Evolutionary conservation across 257 asterid genomes (phyloP), one percentile per base, ranked within the genome.

Genomic region (Plantago ovata): DNA sequence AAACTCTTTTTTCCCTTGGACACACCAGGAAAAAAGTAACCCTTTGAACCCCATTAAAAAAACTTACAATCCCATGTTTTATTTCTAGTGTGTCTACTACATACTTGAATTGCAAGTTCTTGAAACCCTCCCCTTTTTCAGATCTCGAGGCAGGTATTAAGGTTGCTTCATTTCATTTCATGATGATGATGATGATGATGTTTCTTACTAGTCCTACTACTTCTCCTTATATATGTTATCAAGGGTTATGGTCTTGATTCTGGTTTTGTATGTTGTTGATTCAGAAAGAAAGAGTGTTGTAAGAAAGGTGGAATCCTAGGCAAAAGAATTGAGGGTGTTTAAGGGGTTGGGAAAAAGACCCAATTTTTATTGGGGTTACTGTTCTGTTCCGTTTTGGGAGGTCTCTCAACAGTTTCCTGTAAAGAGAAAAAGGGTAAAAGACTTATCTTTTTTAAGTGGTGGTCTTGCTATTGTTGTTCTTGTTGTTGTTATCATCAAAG

Each of bases 281-380:
- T 63, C 75, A 74, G 69, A 67, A 59, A 49, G 36, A 63, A 38
- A 42, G 64, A 59, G 55, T 14, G 68, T 67, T 56, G 39, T 61
- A 84, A 80, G 63, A 84, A 82, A 68, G 83, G 45, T 60, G 52
- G 90, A 69, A 80, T 84, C 93, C 93, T 44, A 86, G 75, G 89
- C 77, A 61, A 73, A 54, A 61, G 40, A 42, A 32, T 54, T 69
- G 58, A 38, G n/a, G n/a, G n/a, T n/a, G n/a, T n/a, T 47, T 70
- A 13, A 53, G 42, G 67, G 78, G 81, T 46, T 42, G 58, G 71
- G 58, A 45, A 66, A 81, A 79, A 67, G 81, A 57, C 46, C 22
- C 42, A 64, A 67, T 64, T 77, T 66, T 53, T 79, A 64, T 70
- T 66, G 68, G 58, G 59, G 76, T 50, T 50, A 53, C 74, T 63